Evolutionary conservation across 306 rosid species (phyloP).

Genomic region (Styphnolobium japonicum): DNA sequence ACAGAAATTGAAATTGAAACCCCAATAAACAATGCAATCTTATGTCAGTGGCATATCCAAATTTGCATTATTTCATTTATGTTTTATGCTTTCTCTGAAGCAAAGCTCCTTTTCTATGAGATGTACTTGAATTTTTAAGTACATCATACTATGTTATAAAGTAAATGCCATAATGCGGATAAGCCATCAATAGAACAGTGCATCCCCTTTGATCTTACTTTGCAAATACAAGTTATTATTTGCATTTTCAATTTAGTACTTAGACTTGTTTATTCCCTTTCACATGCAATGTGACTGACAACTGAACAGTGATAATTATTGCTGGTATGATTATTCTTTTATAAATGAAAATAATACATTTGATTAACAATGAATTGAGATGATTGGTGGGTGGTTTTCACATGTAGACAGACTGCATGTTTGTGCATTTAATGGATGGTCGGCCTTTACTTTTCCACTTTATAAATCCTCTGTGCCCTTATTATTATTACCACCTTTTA

Average conservation of each 20-base stretch:
- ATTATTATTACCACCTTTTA: background rate
- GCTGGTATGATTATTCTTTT: slow-evolving; percentile 25
- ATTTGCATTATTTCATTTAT: background rate
- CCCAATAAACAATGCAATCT: slow-evolving; percentile 21
- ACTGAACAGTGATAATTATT: slow-evolving; percentile 34
- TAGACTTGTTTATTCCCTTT: slow-evolving; percentile 39
- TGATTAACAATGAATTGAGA: slow-evolving; percentile 23
- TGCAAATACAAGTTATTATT: slow-evolving; percentile 15
- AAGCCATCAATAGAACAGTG: slow-evolving; percentile 42
- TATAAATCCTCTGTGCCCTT: background rate
- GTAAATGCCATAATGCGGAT: slow-evolving; percentile 19
- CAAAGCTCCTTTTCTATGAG: slow-evolving; percentile 13
- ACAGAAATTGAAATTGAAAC: slow-evolving; percentile 26
- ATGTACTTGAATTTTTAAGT: background rate
- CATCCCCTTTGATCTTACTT: slow-evolving; percentile 51
- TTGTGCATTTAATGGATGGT: slow-evolving; percentile 41
- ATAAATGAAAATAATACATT: slow-evolving; percentile 25
- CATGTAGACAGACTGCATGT: slow-evolving; percentile 55
- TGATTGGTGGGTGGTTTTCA: slow-evolving; percentile 44
- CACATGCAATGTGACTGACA: slow-evolving; percentile 54
- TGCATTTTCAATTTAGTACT: background rate
- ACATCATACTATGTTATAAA: slow-evolving; percentile 7
- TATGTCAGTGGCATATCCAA: slow-evolving; percentile 22
- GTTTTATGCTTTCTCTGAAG: background rate
- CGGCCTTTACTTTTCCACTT: slow-evolving; percentile 30